A percentile compares a stretch with the other conserved stretches of the same genome.
Evolutionary conservation across 345 rosid species (phyloP).

Genomic region (Punica granatum): DNA sequence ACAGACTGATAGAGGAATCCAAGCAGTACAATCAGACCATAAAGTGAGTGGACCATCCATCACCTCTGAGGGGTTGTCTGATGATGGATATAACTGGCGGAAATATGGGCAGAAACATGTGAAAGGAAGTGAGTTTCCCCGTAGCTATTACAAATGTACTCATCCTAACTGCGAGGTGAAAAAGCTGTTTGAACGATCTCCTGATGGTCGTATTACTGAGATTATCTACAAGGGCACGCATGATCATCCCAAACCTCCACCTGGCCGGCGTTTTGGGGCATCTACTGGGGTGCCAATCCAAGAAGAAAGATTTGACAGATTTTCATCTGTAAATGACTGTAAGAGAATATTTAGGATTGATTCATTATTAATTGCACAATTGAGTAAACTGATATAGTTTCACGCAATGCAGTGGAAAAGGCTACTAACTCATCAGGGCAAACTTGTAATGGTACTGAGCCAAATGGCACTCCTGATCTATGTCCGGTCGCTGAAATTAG

Average conservation of each 20-base stretch:
- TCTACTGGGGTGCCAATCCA: conserved; percentile 49
- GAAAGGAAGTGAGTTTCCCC: conserved; percentile 97
- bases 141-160: conserved; percentile 97
- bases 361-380: conserved; percentile 3
- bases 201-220: conserved; percentile 89
- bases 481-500: conserved; percentile 50
- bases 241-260: conserved; percentile 97
- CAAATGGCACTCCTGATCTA: conserved; percentile 46
- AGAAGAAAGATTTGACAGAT: conserved; percentile 66
- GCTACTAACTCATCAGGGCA: conserved; percentile 44
- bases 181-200: conserved; percentile 88
- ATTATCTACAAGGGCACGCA: conserved; percentile 93
- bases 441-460: conserved; percentile 36
- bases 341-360: conserved; percentile 13
- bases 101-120: conserved; percentile 99
- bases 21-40: conserved; percentile 37
- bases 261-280: conserved; percentile 66
- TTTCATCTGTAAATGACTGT: conserved; percentile 45
- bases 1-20: conserved; percentile 27
- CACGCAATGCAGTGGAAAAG: conserved; percentile 36
- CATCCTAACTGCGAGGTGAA: conserved; percentile 99
- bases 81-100: conserved; percentile 99
- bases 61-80: conserved; percentile 33
- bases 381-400: conserved; percentile 7
- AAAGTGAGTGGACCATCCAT: conserved; percentile 42